Evolutionary conservation across 352 stramenopile genomes (phyloP), one percentile per base, ranked within the genome.

Genomic region (Blastocystis sp.): DNA sequence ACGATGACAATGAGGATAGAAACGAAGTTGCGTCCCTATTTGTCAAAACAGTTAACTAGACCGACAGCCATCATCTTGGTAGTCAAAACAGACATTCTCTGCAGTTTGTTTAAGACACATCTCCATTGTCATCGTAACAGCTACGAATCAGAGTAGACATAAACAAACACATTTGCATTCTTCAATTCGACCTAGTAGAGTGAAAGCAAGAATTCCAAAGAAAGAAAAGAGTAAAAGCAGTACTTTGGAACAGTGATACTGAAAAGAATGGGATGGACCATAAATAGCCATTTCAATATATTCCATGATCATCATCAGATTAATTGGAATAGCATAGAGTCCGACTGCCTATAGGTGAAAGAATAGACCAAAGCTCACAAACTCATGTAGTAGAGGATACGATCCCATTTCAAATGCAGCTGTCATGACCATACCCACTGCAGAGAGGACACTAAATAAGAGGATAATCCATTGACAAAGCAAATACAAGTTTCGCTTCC

Each of bases 161-260:
- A 63, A 35, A 14, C n/a, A 35, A 63, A 35, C 56, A 63, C 56
- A 63, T 63, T 63, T 63, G 56, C 56, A 63, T 27, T 63, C n/a
- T 16, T 63, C 56, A 63, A 63, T 63, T 12, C 56, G n/a, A 35
- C 56, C 56, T 11, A 63, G 14, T 11, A 63, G 56, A 35, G 56
- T 63, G 14, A 63, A 63, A 35, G 6, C 14, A 27, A 63, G 56
- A 63, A 63, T 63, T 5, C 56, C 56, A 35, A 27, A 27, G 29
- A 63, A 63, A 35, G 56, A 63, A 63, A 7, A 11, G 29, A 63
- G n/a, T 27, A 63, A 14, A 35, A 63, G 1, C 4, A 63, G 56
- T 11, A 27, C 11, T 35, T 63, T 63, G n/a, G 29, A 63, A 27
- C n/a, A 27, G 0, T 35, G 14, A 14, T 63, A 63, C n/a, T 27